Base-by-base conservation (phyloP, 208 protist species). In the Leptomonas pyrrhocoris region DNA sequence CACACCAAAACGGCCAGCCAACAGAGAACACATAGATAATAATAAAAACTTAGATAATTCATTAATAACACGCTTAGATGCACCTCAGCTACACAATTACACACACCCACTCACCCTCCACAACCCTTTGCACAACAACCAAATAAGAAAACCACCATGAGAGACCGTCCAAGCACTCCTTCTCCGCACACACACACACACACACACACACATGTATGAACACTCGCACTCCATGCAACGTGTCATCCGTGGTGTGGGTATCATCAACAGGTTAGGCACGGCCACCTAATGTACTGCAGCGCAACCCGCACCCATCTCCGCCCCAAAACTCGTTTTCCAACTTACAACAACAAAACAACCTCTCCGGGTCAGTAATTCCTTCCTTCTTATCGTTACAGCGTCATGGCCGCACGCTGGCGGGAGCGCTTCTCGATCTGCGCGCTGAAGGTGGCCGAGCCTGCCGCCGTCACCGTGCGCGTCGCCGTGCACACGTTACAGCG, bases 351-450 rank as follows among this genome's bases (percentile, higher is more conserved):
- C n/a, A n/a, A n/a, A n/a, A n/a, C n/a, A n/a, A n/a, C n/a, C n/a
- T n/a, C n/a, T n/a, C n/a, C n/a, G n/a, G n/a, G n/a, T n/a, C n/a
- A n/a, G n/a, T n/a, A n/a, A n/a, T 59, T 18, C 50, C 59, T 59
- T 75, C 53, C 21, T 28, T 61, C 27, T 48, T 62, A 34, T 31
- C 23, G n/a, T 11, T 82, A 89, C 42, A 88, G 70, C 21, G 74
- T 88, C 74, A 89, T 78, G 73, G 84, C 77, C 58, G 87, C 76
- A 68, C 73, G 68, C 79, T 75, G 83, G 69, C 84, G 78, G 21
- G 90, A 92, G 60, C 90, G 85, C 80, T 94, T 95, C 46, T 89
- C 88, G 19, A 88, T 89, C 73, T 87, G 80, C 8, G 88, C 90
- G 50, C 80, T 86, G 83, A 84, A 93, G 31, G 88, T 88, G 3